A percentile compares a stretch with the other conserved stretches of the same genome.
These are phyloP conservation scores for Amanita rubescens DNA, from an alignment of 768 basidiomycete species.

Conservation along the genomic window DNA sequence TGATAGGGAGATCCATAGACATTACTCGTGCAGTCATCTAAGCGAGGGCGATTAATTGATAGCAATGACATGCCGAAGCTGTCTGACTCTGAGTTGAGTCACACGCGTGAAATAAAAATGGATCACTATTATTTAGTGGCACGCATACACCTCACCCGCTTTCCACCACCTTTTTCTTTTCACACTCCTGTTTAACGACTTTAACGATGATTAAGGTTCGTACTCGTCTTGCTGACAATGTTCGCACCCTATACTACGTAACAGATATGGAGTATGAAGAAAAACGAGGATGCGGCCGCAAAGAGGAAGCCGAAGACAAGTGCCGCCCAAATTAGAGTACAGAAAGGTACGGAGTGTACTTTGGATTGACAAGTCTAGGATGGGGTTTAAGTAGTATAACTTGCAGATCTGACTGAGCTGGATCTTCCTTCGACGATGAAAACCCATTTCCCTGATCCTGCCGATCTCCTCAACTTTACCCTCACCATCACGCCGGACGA, in stretches of 20 bases:
- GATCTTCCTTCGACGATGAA: slow-evolving; percentile 96
- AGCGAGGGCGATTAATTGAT: background rate
- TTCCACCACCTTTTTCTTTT: background rate
- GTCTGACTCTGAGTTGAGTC: background rate
- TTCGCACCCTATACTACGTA: background rate
- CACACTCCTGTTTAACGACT: slow-evolving; percentile 12
- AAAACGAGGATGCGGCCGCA: slow-evolving; percentile 93
- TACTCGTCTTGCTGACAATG: background rate
- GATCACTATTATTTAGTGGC: slow-evolving; percentile 1
- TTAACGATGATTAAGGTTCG: slow-evolving; percentile 42
- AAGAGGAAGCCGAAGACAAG: slow-evolving; percentile 99
- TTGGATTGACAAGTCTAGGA: background rate
- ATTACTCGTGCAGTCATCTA: slow-evolving; percentile 10
- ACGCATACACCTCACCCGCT: background rate
- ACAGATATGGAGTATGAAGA: slow-evolving; percentile 99
- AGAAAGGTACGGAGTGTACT: slow-evolving; percentile 65
- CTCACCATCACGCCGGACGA: slow-evolving; percentile 96
- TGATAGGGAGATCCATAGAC: slow-evolving; percentile 55
- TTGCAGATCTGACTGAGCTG: slow-evolving; percentile 87
- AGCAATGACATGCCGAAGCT: background rate
- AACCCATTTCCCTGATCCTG: slow-evolving; percentile 87
- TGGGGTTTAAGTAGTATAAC: background rate
- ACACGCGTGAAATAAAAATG: background rate
- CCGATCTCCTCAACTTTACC: slow-evolving; percentile 93
- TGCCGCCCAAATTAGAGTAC: slow-evolving; percentile 97